Base-by-base conservation (phyloP, 176 grass and related monocot species). In the Canna indica region DNA sequence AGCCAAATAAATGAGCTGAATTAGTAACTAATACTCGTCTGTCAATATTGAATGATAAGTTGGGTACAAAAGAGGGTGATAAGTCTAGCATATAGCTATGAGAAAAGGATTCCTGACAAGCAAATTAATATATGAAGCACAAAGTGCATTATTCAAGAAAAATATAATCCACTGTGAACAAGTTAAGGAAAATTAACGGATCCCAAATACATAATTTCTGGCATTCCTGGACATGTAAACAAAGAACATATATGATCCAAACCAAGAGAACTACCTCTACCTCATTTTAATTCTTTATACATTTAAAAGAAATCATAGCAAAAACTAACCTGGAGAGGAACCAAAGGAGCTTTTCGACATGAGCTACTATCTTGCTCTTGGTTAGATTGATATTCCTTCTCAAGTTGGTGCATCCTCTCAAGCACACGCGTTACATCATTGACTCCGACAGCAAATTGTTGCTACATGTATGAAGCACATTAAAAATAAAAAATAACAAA, bases 391-490 rank as follows among this genome's bases (percentile, higher is more conserved):
- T 28, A 42, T 60, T 59, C 52, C 33, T 41, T 41, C 72, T 79
- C 67, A 73, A 47, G 14, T 39, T 59, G 15, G 71, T 80, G 63
- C 93, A 97, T 91, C 65, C 88, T 79, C 72, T 97, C 93, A 31
- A 97, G 93, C 68, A 97, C 88, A 71, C 88, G 87, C 20, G 88
- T 92, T 35, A 97, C 93, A 50, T 97, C 88, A 72, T 97, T 97
- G 73, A 97, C 72, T 0, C 88, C 93, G 13, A 96, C 48, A 48
- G 88, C 82, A 87, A 96, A 96, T 72, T 96, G 88, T 78, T 85
- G 80, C 93, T 96, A 74, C 64, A 78, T 13, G 25, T 42, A 42
- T 13, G 33, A 44, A 17, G 28, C 31, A 27, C 27, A 29, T 32
- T 48, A 48, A 30, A 5, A 17, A 20, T 29, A 48, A 11, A 29